Percentiles rank a stretch among this genome's conserved stretches.
phyloP scores from a whole-genome alignment of 1,139 yeast species.

The Pichia sp. region DNA sequence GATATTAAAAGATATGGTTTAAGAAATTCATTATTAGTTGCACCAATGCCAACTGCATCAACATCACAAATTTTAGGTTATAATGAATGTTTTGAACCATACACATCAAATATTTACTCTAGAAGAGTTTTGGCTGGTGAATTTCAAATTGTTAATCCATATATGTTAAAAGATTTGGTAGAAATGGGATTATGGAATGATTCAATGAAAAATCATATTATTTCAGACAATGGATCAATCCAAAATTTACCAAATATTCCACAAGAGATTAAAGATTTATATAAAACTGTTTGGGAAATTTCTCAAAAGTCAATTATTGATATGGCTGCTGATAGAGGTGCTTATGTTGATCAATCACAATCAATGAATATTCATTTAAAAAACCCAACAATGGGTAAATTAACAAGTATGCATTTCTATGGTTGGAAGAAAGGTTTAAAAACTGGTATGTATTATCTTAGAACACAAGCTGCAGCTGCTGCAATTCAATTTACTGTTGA shows the following conservation, averaged over 20 bases:
- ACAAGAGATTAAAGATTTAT: conserved; percentile 43
- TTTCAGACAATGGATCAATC: conserved; percentile 49
- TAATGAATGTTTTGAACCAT: conserved; percentile 60
- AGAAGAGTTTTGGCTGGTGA: conserved; percentile 60
- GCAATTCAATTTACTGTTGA: conserved; percentile 59
- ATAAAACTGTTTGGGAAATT: conserved; percentile 59
- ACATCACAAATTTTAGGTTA: conserved; percentile 57
- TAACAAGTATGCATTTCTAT: conserved; percentile 56
- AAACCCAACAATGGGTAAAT: conserved; percentile 52
- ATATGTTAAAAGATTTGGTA: conserved; percentile 47
- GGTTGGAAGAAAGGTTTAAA: conserved; percentile 60
- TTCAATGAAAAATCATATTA: conserved; percentile 46
- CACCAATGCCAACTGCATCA: conserved; percentile 64
- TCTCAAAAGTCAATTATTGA: conserved; percentile 51
- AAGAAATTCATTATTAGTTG: conserved; percentile 54
- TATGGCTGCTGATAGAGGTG: conserved; percentile 58
- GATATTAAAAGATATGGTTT: conserved; percentile 42
- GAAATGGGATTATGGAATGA: conserved; percentile 52
- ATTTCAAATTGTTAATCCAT: conserved; percentile 55
- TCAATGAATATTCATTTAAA: conserved; percentile 51
- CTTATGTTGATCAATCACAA: conserved; percentile 56
- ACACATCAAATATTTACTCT: conserved; percentile 52
- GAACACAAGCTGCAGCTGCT: conserved; percentile 59
- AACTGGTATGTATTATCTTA: conserved; percentile 58
- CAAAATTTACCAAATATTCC: conserved; percentile 48